phyloP scores from a whole-genome alignment of 768 basidiomycete species.

The Tubosaeta sp. region DNA sequence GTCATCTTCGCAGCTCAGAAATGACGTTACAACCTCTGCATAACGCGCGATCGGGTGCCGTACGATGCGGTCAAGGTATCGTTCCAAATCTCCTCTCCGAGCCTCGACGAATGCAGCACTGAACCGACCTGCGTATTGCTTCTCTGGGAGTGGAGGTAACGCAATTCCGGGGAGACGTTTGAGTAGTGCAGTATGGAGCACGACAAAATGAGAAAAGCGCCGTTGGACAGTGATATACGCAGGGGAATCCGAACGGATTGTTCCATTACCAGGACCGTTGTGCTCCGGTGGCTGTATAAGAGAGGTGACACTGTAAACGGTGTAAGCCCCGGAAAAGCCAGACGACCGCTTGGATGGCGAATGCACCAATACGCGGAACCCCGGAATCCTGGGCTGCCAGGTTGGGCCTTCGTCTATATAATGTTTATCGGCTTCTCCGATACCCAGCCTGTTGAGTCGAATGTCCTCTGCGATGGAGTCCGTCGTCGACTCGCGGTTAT shows the following conservation, averaged over 20 bases:
- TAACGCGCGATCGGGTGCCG: slow-evolving; percentile 76
- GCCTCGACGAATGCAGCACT: slow-evolving; percentile 80
- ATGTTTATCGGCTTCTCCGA: slow-evolving; percentile 62
- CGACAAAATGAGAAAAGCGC: slow-evolving; percentile 81
- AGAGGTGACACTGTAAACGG: slow-evolving; percentile 72
- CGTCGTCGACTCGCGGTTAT: slow-evolving; percentile 25
- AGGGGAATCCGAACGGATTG: slow-evolving; percentile 32
- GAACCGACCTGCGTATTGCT: slow-evolving; percentile 79
- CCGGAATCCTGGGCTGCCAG: slow-evolving; percentile 71
- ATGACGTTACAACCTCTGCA: slow-evolving; percentile 75
- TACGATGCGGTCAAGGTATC: slow-evolving; percentile 66
- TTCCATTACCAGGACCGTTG: slow-evolving; percentile 17
- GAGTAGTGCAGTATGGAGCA: slow-evolving; percentile 67
- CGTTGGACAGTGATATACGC: slow-evolving; percentile 70
- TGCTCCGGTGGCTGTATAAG: slow-evolving; percentile 17
- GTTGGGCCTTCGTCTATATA: slow-evolving; percentile 65
- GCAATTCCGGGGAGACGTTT: slow-evolving; percentile 71
- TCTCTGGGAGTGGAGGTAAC: slow-evolving; percentile 80
- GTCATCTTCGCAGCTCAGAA: slow-evolving; percentile 64
- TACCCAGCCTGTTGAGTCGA: slow-evolving; percentile 37
- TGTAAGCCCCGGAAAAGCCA: slow-evolving; percentile 64
- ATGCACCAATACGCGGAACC: slow-evolving; percentile 72
- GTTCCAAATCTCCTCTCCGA: slow-evolving; percentile 73
- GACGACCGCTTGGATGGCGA: slow-evolving; percentile 75
- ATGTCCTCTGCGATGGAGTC: slow-evolving; percentile 41